Evolutionary conservation across 495 filamentous ascomycete species (phyloP).

Genomic region (Penicillium longicatenatum): DNA sequence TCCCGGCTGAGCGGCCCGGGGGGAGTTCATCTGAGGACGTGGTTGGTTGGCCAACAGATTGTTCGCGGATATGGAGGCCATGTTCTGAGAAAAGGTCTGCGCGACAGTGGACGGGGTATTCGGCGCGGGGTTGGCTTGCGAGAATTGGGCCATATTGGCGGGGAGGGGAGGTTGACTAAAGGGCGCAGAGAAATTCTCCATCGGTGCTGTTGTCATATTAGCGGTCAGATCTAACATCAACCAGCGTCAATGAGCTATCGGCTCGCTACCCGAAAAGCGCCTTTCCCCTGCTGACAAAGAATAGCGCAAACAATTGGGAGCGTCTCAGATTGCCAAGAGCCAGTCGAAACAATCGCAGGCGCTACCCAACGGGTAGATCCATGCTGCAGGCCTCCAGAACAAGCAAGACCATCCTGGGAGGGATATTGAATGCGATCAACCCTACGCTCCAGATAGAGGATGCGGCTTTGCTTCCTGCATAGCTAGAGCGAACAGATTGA

Average conservation of each 20-base stretch:
- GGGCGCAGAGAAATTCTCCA: conserved; percentile 45
- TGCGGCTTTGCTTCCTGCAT: not conserved
- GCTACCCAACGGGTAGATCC: conserved; percentile 7
- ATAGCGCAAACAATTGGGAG: conserved; percentile 8
- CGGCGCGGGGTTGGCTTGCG: conserved; percentile 34
- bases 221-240: conserved; percentile 15
- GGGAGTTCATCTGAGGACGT: conserved; percentile 31
- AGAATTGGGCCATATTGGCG: conserved; percentile 38
- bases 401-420: not conserved
- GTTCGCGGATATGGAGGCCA: conserved; percentile 40
- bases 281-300: conserved; percentile 4
- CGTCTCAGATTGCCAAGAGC: conserved; percentile 6
- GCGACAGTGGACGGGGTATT: conserved; percentile 38
- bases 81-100: conserved; percentile 42
- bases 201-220: conserved; percentile 32
- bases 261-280: not conserved
- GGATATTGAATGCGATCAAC: not conserved
- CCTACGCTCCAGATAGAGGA: not conserved
- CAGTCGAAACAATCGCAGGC: conserved; percentile 1
- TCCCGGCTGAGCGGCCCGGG: conserved; percentile 37
- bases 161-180: conserved; percentile 43
- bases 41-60: conserved; percentile 40
- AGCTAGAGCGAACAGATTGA: not conserved
- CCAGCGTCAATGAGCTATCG: conserved; percentile 10
- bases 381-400: conserved; percentile 9